Conservation (phyloP, 148 eudicot species). For the Spergularia marina region DNA sequence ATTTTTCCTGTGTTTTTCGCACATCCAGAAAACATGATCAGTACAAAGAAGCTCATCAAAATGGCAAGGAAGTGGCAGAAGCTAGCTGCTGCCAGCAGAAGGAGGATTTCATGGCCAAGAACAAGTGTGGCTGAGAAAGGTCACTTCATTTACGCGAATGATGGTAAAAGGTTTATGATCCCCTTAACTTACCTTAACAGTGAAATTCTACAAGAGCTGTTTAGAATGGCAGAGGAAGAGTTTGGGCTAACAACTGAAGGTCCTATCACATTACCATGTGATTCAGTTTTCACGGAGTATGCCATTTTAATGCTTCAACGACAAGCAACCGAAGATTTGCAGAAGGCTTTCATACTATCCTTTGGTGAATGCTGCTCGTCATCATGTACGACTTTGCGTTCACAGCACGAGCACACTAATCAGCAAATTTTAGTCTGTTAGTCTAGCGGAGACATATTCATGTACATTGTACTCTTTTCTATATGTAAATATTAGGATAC, state of each 20-base stretch:
- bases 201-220: slow-evolving; percentile 10
- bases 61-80: slow-evolving; percentile 42
- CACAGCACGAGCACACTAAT: background rate
- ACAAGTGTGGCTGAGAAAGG: slow-evolving; percentile 11
- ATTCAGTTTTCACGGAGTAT: slow-evolving; percentile 16
- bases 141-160: slow-evolving; percentile 22
- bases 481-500: background rate
- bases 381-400: background rate
- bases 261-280: slow-evolving; percentile 18
- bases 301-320: slow-evolving; percentile 16
- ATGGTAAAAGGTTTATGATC: slow-evolving; percentile 24
- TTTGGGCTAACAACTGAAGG: slow-evolving; percentile 13
- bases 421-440: slow-evolving; percentile 10
- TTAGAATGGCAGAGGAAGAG: slow-evolving; percentile 24
- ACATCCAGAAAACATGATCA: slow-evolving; percentile 26
- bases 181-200: slow-evolving; percentile 14
- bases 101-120: slow-evolving; percentile 18
- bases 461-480: too few species aligned
- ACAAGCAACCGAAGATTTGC: slow-evolving; percentile 10
- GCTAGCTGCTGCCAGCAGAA: slow-evolving; percentile 24
- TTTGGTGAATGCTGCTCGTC: slow-evolving; percentile 16
- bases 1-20: background rate
- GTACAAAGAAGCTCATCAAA: slow-evolving; percentile 38
- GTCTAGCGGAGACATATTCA: background rate
- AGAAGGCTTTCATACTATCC: slow-evolving; percentile 22